A percentile compares a stretch with the other conserved stretches of the same genome.
phyloP scores from a whole-genome alignment of 2,329 filamentous ascomycete genomes.

The Macrophomina pseudophaseolina region DNA sequence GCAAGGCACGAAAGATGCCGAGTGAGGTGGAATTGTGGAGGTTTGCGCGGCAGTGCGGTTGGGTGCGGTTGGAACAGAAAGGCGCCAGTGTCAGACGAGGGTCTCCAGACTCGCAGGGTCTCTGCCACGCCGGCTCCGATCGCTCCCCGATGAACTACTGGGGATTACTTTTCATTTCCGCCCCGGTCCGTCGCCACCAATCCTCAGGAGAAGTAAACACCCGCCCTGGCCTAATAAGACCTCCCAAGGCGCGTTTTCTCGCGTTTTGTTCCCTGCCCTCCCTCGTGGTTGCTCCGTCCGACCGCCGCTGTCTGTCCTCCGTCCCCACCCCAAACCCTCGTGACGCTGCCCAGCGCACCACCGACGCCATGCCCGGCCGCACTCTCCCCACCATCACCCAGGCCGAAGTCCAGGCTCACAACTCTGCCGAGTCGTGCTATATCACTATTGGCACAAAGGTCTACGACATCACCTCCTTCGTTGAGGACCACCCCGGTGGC shows the following conservation, averaged over 20 bases:
- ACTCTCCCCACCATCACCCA: constrained; percentile 83
- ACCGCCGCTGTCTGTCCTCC: not conserved
- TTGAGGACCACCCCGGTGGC: constrained; percentile 89
- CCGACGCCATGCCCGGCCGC: constrained; percentile 70
- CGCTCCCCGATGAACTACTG: constrained; percentile 16
- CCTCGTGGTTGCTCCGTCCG: not conserved
- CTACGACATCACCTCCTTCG: constrained; percentile 91
- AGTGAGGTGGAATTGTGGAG: not conserved
- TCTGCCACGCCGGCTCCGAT: constrained; percentile 7
- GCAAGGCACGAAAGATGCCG: not conserved
- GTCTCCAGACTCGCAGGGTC: constrained; percentile 25
- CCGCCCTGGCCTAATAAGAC: constrained; percentile 2
- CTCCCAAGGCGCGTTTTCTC: not conserved
- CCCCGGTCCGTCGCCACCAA: constrained; percentile 25
- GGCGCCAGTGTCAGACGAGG: constrained; percentile 24
- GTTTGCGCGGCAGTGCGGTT: not conserved
- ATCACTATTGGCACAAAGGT: constrained; percentile 89
- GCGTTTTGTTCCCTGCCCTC: not conserved
- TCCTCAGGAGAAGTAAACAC: constrained; percentile 10
- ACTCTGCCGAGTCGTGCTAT: constrained; percentile 83
- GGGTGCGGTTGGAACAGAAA: not conserved
- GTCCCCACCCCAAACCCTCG: not conserved
- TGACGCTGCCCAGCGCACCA: not conserved
- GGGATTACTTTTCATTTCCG: constrained; percentile 22
- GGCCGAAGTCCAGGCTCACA: constrained; percentile 82